phyloP scores from a whole-genome alignment of 176 grass and related monocot species.

The Bonia amplexicaulis region DNA sequence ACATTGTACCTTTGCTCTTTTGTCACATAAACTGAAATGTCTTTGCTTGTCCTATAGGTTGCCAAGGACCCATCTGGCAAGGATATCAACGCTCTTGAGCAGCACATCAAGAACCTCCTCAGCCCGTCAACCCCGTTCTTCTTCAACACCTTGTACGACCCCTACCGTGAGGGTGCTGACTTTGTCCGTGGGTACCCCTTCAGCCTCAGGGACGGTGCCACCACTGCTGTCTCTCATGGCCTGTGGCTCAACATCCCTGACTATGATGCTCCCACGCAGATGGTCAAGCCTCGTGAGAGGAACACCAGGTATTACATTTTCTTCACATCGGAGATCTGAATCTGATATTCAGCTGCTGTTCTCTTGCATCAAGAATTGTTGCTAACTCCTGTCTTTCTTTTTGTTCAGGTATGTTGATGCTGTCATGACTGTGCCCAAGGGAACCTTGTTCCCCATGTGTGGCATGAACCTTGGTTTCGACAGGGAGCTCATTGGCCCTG shows the following conservation, averaged over 20 bases:
- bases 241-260: conserved; percentile 96
- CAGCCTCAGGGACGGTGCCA: conserved; percentile 70
- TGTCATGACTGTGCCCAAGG: conserved; percentile 68
- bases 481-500: conserved; percentile 60
- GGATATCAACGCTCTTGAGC: conserved; percentile 86
- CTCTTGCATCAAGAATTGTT: neutral
- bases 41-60: conserved; percentile 36
- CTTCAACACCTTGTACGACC: conserved; percentile 94
- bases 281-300: conserved; percentile 88
- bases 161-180: conserved; percentile 76
- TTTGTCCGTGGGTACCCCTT: conserved; percentile 95
- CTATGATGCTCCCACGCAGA: conserved; percentile 91
- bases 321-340: neutral
- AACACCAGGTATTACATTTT: conserved; percentile 54
- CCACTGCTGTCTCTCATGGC: conserved; percentile 78
- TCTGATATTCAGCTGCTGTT: neutral
- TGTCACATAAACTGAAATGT: neutral
- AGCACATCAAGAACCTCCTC: conserved; percentile 87
- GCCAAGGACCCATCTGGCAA: conserved; percentile 88
- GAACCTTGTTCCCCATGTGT: conserved; percentile 70
- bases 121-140: conserved; percentile 80
- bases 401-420: conserved; percentile 73
- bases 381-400: neutral
- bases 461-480: conserved; percentile 73
- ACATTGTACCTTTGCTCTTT: neutral